Percentiles rank a stretch among this genome's conserved stretches.
phyloP scores from a whole-genome alignment of 495 filamentous ascomycete genomes.

The Trypethelium eluteriae region DNA sequence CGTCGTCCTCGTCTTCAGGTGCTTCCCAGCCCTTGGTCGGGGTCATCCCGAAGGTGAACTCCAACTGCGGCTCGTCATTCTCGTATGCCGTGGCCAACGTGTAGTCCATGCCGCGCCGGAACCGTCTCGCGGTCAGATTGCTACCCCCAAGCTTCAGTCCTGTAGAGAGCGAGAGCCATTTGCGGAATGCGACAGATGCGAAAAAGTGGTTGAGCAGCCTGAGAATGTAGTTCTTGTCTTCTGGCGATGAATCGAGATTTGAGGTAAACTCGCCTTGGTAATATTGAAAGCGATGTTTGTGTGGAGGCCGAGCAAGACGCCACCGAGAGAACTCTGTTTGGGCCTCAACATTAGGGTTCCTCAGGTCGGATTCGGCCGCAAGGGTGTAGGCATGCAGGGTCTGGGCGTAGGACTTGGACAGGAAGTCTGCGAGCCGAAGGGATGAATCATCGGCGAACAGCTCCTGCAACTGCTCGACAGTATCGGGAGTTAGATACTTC shows the following conservation, averaged over 20 bases:
- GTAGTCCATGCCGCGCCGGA: constrained; percentile 82
- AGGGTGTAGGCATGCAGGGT: constrained; percentile 61
- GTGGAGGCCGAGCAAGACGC: constrained; percentile 69
- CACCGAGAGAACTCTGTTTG: constrained; percentile 2
- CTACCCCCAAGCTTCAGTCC: constrained; percentile 55
- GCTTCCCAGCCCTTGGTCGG: constrained; percentile 77
- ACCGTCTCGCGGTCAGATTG: constrained; percentile 66
- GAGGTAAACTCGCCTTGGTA: constrained; percentile 43
- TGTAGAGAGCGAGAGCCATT: constrained; percentile 80
- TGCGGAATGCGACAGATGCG: constrained; percentile 76
- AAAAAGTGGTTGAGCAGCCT: constrained; percentile 71
- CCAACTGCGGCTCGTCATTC: constrained; percentile 68
- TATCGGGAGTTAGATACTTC: constrained; percentile 89
- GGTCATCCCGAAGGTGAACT: constrained; percentile 76
- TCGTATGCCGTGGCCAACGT: constrained; percentile 81
- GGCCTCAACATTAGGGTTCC: constrained; percentile 29
- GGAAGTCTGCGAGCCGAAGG: constrained; percentile 66
- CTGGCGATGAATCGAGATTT: constrained; percentile 7
- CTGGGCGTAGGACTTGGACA: constrained; percentile 66
- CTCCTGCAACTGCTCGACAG: constrained; percentile 69
- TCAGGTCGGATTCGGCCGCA: constrained; percentile 48
- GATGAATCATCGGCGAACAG: constrained; percentile 76
- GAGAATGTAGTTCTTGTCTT: constrained; percentile 53
- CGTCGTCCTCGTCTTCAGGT: constrained; percentile 42
- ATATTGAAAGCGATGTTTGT: constrained; percentile 91